Conservation (phyloP, 2,329 filamentous ascomycete species). For the Hypoxylon sp. region DNA sequence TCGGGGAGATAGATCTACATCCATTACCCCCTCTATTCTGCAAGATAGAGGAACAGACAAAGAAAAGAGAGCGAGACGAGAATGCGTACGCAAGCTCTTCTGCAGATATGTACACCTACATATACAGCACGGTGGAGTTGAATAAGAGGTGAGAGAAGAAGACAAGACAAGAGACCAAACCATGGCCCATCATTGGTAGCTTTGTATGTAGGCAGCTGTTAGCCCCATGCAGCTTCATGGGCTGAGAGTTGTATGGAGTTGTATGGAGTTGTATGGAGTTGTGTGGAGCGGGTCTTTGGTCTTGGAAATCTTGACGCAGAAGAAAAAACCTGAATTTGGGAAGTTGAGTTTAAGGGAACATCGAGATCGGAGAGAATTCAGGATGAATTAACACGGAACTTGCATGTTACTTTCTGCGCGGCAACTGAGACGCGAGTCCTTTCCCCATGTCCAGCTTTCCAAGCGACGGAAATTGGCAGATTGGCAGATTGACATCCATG, state of each 20-base stretch:
- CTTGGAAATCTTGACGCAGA: slow-evolving; percentile 34
- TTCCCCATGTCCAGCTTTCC: slow-evolving; percentile 12
- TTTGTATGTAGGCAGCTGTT: slow-evolving; percentile 19
- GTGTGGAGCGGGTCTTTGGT: slow-evolving; percentile 33
- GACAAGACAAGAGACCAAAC: no score
- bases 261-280: no score
- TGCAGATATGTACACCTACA: slow-evolving; percentile 19
- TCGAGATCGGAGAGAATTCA: slow-evolving; percentile 26
- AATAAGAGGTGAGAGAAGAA: slow-evolving; percentile 20
- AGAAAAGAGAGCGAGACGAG: slow-evolving; percentile 5
- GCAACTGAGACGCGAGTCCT: slow-evolving; percentile 32
- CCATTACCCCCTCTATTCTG: slow-evolving; percentile 23
- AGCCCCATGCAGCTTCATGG: no score
- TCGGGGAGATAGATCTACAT: slow-evolving; percentile 16
- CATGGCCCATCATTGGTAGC: no score
- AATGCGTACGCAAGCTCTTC: slow-evolving; percentile 22
- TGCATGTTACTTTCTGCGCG: slow-evolving; percentile 30
- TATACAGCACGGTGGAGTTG: slow-evolving; percentile 14
- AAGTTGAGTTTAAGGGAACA: slow-evolving; percentile 29
- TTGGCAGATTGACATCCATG: no score
- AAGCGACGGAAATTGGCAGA: slow-evolving; percentile 23
- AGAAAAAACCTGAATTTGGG: slow-evolving; percentile 40
- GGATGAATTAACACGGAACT: slow-evolving; percentile 28
- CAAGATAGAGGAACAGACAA: slow-evolving; percentile 12
- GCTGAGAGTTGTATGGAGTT: slow-evolving; percentile 15